Conservation (phyloP, 2,329 filamentous ascomycete genomes). For the Fusarium longipes region DNA sequence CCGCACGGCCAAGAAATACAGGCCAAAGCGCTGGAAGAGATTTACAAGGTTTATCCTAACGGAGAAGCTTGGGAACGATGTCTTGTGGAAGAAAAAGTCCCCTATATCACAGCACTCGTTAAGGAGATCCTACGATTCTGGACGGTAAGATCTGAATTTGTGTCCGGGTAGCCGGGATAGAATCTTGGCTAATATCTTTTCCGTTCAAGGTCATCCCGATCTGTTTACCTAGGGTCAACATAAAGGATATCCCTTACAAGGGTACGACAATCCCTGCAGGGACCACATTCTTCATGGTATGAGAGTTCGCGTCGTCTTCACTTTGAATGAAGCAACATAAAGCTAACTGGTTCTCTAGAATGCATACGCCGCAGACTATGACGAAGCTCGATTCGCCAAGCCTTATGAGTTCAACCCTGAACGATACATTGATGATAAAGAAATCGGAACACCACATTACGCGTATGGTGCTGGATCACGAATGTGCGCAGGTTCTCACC, state of each 20-base stretch:
- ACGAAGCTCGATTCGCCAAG: constrained; percentile 73
- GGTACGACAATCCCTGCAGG: constrained; percentile 76
- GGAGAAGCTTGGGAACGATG: constrained; percentile 82
- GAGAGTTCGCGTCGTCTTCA: background rate
- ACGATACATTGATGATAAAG: constrained; percentile 70
- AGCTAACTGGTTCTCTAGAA: constrained; percentile 58
- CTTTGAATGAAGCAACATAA: background rate
- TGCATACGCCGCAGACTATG: constrained; percentile 80
- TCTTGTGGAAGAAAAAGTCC: constrained; percentile 77
- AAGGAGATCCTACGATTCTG: constrained; percentile 84
- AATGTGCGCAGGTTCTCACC: constrained; percentile 72
- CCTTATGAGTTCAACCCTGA: constrained; percentile 75
- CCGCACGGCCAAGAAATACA: constrained; percentile 77
- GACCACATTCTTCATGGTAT: constrained; percentile 82
- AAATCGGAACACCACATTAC: constrained; percentile 69
- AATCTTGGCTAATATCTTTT: background rate
- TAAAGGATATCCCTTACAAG: constrained; percentile 78
- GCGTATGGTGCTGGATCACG: constrained; percentile 71
- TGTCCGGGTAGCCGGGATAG: background rate
- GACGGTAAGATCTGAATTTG: constrained; percentile 57
- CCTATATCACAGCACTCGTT: constrained; percentile 80
- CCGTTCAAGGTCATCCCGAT: constrained; percentile 71
- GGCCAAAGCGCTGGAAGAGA: constrained; percentile 74
- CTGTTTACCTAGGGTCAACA: constrained; percentile 77
- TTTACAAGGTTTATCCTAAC: constrained; percentile 76